Evolutionary conservation across 192 early-diverging fungal genomes (phyloP), one percentile per base, ranked within the genome.

Genomic region (Spinellus fusiger): DNA sequence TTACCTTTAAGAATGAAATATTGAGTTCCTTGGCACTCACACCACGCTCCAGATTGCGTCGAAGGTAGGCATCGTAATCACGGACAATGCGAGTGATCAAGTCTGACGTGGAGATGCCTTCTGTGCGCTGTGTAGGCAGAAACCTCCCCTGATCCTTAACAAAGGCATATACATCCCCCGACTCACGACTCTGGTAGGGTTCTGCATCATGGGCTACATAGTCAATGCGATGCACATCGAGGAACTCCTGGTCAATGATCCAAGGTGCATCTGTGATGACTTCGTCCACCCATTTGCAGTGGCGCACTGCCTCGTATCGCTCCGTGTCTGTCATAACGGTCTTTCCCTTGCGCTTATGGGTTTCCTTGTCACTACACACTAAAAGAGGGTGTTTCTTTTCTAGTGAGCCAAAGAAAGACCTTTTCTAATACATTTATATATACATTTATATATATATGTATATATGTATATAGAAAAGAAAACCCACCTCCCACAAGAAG

Each of bases 201-300:
- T 87, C 78, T 49, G 84, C 87, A 67, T 92, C 90, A 55, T 92
- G 90, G 35, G 87, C 87, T 29, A 92, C 90, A 65, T 89, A 92
- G 59, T 92, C 89, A 50, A 92, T 89, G 69, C 81, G 49, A 56
- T 93, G 84, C 62, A 80, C 50, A 65, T 90, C 88, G 48, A 93
- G 57, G 54, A 90, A 93, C 49, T 83, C 84, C 59, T 89, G 86
- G 18, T 78, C 81, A 58, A 93, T 74, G 13, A 80, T 60, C 90
- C 90, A 93, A 31, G 90, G 90, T 23, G 90, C 89, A 55, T 85
- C 71, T 34, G 75, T 76, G 13, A 93, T 72, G 5, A 93, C 88
- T 59, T 90, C 87, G 62, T 90, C 89, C 1, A 89, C 89, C 90
- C 90, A 93, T 63, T 84, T 84, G 66, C 90, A 93, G 61, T 93